These are phyloP conservation scores for Colletotrichum sp. DNA, from an alignment of 2,329 filamentous ascomycete species.

Conservation along the genomic window DNA sequence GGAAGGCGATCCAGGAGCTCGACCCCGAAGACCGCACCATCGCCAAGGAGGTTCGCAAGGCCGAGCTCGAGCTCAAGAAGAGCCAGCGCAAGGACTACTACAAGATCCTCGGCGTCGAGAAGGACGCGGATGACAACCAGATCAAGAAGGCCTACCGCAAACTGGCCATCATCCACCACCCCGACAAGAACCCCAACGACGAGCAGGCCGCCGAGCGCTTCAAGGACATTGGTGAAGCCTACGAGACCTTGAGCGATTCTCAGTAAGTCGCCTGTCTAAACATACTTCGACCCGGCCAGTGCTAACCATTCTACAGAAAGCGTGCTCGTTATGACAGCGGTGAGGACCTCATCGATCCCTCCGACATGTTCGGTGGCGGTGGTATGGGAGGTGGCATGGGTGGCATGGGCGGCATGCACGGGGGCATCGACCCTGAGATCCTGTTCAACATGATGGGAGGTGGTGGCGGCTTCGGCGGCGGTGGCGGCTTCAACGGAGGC, in stretches of 20 bases:
- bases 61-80: slow-evolving; percentile 97
- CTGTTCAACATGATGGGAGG: slow-evolving; percentile 84
- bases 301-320: slow-evolving; percentile 66
- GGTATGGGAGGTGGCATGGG: slow-evolving; percentile 61
- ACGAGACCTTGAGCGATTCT: slow-evolving; percentile 92
- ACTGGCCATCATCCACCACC: slow-evolving; percentile 91
- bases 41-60: slow-evolving; percentile 83
- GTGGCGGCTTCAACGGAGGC: slow-evolving; percentile 52
- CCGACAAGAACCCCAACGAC: slow-evolving; percentile 95
- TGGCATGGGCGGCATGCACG: slow-evolving; percentile 69
- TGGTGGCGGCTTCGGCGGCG: slow-evolving; percentile 55
- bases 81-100: slow-evolving; percentile 97
- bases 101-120: slow-evolving; percentile 90
- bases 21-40: slow-evolving; percentile 84
- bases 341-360: slow-evolving; percentile 86
- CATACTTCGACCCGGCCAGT: neutral
- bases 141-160: slow-evolving; percentile 99
- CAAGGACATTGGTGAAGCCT: slow-evolving; percentile 97
- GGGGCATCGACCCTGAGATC: slow-evolving; percentile 77
- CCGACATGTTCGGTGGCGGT: slow-evolving; percentile 79
- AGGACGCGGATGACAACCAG: slow-evolving; percentile 81
- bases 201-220: slow-evolving; percentile 86
- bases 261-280: slow-evolving; percentile 67
- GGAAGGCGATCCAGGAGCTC: slow-evolving; percentile 83
- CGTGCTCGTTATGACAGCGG: slow-evolving; percentile 90